Evolutionary conservation across 345 rosid species (phyloP), one percentile per base, ranked within the genome.

Genomic region (Barbarea vulgaris): DNA sequence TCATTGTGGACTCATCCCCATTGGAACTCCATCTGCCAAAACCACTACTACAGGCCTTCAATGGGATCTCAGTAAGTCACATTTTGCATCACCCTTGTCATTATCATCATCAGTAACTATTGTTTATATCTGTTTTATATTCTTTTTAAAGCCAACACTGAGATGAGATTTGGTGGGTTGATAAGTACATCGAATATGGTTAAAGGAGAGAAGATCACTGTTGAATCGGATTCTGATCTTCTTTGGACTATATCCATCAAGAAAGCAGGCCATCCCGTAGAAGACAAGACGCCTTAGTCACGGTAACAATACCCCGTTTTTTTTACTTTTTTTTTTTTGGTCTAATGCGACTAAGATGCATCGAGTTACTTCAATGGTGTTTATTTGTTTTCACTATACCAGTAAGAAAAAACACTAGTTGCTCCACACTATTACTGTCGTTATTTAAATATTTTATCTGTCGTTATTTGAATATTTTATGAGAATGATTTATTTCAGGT

Each of bases 171-270:
- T 60, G 98, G 98, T 39, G 91, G 90, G 27, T 78, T 96, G 52
- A 5, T 96, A 64, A 93, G 98, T 69, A 89, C 99, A 4, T 96
- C 98, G 13, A 96, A 96, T 65, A 64, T 77, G 37, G 93, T 83
- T 14, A 59, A 70, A 63, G 89, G 53, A 13, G 93, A 87, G 47
- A 91, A 65, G 60, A 67, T 96, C 61, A 93, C 91, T 0, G 95
- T 93, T 15, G 78, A 59, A 51, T 91, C 99, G 0, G 92, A 89
- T 75, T 79, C 91, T 0, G 95, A 96, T 84, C 91, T 96, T 79
- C 86, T 96, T 9, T 96, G 98, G 99, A 96, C 99, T 1, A 91
- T 96, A 61, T 84, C 97, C 67, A 85, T 96, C 22, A 91, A 85
- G 76, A 84, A 65, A 83, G 66, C 34, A 7, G 9, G 36, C 19